phyloP scores from a whole-genome alignment of 2,329 filamentous ascomycete species.

The Monascus ruber region DNA sequence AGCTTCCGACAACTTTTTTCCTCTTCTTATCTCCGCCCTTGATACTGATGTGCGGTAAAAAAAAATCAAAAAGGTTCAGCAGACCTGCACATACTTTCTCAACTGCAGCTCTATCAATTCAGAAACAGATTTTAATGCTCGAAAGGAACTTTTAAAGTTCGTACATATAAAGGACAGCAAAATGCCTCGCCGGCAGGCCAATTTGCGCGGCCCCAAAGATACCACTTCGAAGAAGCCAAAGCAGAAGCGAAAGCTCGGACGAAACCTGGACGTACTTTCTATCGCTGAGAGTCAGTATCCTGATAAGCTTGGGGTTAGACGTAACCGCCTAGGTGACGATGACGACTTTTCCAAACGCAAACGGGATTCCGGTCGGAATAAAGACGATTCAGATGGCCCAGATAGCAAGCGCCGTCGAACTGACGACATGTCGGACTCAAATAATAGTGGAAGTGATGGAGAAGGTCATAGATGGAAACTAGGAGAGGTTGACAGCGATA shows the following conservation, averaged over 20 bases:
- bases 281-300: conserved; percentile 50
- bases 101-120: too few species aligned
- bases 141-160: too few species aligned
- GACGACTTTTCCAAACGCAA: conserved; percentile 36
- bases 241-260: conserved; percentile 36
- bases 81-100: too few species aligned
- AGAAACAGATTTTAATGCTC: too few species aligned
- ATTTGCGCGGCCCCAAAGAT: conserved; percentile 28
- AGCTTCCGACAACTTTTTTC: conserved; percentile 24
- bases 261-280: conserved; percentile 51
- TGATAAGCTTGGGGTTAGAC: conserved; percentile 42
- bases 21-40: conserved; percentile 1
- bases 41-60: conserved; percentile 8
- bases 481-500: conserved; percentile 55
- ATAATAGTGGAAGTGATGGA: conserved; percentile 69
- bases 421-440: conserved; percentile 31
- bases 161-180: conserved; percentile 4
- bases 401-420: conserved; percentile 35
- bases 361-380: conserved; percentile 24
- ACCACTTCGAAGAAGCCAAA: conserved; percentile 30
- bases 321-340: conserved; percentile 49
- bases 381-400: conserved; percentile 29
- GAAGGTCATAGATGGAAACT: conserved; percentile 79
- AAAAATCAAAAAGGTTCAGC: conserved; percentile 9
- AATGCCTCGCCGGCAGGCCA: conserved; percentile 33